Evolutionary conservation across 169 alveolate genomes (phyloP).

Genomic region (Cryptosporidium andersoni): DNA sequence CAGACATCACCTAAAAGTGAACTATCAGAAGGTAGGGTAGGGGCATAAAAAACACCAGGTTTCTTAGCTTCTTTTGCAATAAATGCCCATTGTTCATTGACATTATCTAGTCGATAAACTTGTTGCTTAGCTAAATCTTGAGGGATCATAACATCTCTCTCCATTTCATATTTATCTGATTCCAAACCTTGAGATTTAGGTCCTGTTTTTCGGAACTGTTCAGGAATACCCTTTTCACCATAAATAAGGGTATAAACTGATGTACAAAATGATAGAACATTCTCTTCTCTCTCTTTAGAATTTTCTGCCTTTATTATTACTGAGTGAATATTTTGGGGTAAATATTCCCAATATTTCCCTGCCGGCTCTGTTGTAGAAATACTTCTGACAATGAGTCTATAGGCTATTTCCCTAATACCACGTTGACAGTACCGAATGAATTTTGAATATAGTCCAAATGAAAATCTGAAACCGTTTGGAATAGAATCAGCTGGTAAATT

Average conservation of each 20-base stretch:
- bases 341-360: conserved; percentile 64
- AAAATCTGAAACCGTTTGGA: conserved; percentile 48
- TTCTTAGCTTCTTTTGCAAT: conserved; percentile 50
- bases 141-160: conserved; percentile 11
- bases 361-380: conserved; percentile 51
- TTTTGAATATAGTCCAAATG: conserved; percentile 50
- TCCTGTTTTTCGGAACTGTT: conserved; percentile 1
- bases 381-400: conserved; percentile 40
- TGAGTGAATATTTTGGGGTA: conserved; percentile 32
- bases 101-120: conserved; percentile 25
- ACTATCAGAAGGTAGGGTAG: conserved; percentile 50
- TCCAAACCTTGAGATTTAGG: conserved; percentile 30
- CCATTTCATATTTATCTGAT: conserved; percentile 54
- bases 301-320: conserved; percentile 45
- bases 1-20: conserved; percentile 59
- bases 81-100: conserved; percentile 51
- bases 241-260: conserved; percentile 50
- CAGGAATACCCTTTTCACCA: conserved; percentile 46
- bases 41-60: conserved; percentile 52
- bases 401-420: conserved; percentile 57
- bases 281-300: conserved; percentile 55
- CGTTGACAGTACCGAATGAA: conserved; percentile 48
- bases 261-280: conserved; percentile 44
- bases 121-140: conserved; percentile 4
- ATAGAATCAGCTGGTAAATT: conserved; percentile 29